These are phyloP conservation scores for Calocybe cyanea DNA, from an alignment of 768 basidiomycete genomes.

Conservation along the genomic window DNA sequence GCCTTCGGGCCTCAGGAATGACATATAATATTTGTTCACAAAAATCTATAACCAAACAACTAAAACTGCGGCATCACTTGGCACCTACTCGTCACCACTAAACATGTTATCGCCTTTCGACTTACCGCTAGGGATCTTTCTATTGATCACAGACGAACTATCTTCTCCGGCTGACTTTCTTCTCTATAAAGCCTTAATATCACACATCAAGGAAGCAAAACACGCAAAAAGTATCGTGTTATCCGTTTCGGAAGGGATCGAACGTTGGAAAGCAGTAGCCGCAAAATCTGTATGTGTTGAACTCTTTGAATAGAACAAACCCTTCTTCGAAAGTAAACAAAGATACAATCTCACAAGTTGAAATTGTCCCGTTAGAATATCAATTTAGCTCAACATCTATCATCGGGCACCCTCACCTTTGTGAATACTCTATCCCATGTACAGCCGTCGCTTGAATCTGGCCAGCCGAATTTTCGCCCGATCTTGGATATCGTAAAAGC, in stretches of 20 bases:
- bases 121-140: constrained; percentile 46
- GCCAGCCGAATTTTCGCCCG: constrained; percentile 24
- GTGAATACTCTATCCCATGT: constrained; percentile 47
- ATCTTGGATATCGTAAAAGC: constrained; percentile 34
- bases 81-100: too few species aligned
- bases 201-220: constrained; percentile 46
- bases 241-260: constrained; percentile 52
- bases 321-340: not conserved
- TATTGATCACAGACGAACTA: constrained; percentile 70
- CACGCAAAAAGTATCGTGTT: constrained; percentile 42
- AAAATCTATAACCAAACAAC: too few species aligned
- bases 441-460: constrained; percentile 17
- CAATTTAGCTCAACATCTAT: constrained; percentile 31
- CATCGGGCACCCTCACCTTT: constrained; percentile 43
- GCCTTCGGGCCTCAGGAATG: too few species aligned
- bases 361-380: constrained; percentile 36
- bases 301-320: not conserved
- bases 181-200: constrained; percentile 49
- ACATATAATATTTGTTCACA: too few species aligned
- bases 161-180: constrained; percentile 71
- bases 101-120: constrained; percentile 51
- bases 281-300: constrained; percentile 52
- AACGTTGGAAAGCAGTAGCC: constrained; percentile 61
- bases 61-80: too few species aligned
- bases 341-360: too few species aligned